These are phyloP conservation scores for Aspergillus sp. DNA, from an alignment of 2,329 filamentous ascomycete genomes.

Conservation along the genomic window DNA sequence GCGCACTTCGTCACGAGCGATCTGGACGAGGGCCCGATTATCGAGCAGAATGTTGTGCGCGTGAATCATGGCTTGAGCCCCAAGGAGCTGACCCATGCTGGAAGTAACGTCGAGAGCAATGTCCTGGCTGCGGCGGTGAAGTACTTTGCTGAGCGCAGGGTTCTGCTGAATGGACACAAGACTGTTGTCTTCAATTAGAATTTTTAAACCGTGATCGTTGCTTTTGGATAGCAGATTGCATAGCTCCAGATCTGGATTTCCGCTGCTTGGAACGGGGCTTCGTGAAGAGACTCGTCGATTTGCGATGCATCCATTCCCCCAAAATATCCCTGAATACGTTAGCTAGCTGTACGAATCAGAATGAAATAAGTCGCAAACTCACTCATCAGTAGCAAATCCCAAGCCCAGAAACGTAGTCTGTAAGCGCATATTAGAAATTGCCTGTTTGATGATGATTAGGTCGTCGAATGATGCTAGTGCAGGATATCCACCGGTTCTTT, in stretches of 20 bases:
- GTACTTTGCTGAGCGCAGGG: slow-evolving; percentile 75
- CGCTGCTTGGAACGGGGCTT: slow-evolving; percentile 24
- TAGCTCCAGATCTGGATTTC: slow-evolving; percentile 10
- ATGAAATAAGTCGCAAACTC: slow-evolving; percentile 23
- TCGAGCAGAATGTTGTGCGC: slow-evolving; percentile 76
- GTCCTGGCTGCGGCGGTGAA: slow-evolving; percentile 79
- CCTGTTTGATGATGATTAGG: no score
- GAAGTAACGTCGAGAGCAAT: slow-evolving; percentile 80
- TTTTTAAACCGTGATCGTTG: no score
- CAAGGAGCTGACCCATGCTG: slow-evolving; percentile 74
- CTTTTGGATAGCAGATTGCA: neutral
- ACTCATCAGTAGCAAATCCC: slow-evolving; percentile 55
- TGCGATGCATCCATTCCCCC: no score
- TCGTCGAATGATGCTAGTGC: no score
- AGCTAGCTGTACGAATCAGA: neutral
- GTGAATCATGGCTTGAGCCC: slow-evolving; percentile 76
- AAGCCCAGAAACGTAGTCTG: slow-evolving; percentile 54
- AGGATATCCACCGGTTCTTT: no score
- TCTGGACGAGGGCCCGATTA: slow-evolving; percentile 82
- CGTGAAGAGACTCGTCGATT: slow-evolving; percentile 32
- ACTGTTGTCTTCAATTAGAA: slow-evolving; percentile 69
- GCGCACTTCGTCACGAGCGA: slow-evolving; percentile 85
- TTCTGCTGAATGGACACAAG: slow-evolving; percentile 77
- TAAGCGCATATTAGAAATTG: slow-evolving; percentile 40
- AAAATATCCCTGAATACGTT: slow-evolving; percentile 36